phyloP scores from a whole-genome alignment of 2,329 filamentous ascomycete genomes.

The Berkeleyomyces rouxiae region DNA sequence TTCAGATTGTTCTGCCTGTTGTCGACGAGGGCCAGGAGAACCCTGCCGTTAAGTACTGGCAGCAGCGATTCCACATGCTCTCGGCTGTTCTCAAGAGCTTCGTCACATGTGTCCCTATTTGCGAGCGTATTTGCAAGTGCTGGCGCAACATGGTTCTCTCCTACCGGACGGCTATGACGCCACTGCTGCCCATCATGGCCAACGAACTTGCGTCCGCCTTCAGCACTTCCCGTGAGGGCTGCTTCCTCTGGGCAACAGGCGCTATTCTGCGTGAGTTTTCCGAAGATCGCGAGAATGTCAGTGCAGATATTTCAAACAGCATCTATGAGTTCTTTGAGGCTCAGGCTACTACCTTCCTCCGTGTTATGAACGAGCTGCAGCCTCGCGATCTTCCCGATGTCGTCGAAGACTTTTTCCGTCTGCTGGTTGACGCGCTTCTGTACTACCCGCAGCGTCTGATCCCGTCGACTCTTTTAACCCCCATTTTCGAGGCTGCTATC shows the following conservation, averaged over 20 bases:
- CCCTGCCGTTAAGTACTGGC: slow-evolving; percentile 88
- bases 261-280: slow-evolving; percentile 92
- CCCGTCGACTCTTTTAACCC: slow-evolving; percentile 57
- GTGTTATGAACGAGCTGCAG: slow-evolving; percentile 72
- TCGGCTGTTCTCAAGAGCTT: slow-evolving; percentile 80
- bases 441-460: slow-evolving; percentile 82
- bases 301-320: slow-evolving; percentile 62
- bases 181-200: slow-evolving; percentile 69
- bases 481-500: slow-evolving; percentile 75
- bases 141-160: slow-evolving; percentile 97
- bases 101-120: slow-evolving; percentile 68
- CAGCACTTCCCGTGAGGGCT: slow-evolving; percentile 71
- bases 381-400: slow-evolving; percentile 59
- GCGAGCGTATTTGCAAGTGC: slow-evolving; percentile 84
- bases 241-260: slow-evolving; percentile 96
- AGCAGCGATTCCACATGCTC: slow-evolving; percentile 79
- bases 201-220: slow-evolving; percentile 81
- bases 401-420: slow-evolving; percentile 91
- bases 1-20: slow-evolving; percentile 61
- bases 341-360: slow-evolving; percentile 77
- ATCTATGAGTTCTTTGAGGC: slow-evolving; percentile 93
- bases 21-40: slow-evolving; percentile 58
- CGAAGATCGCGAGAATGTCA: slow-evolving; percentile 71
- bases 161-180: slow-evolving; percentile 76
- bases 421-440: slow-evolving; percentile 77